Evolutionary conservation across 352 stramenopile genomes (phyloP), one percentile per base, ranked within the genome.

Genomic region (Globisporangium yorkense): DNA sequence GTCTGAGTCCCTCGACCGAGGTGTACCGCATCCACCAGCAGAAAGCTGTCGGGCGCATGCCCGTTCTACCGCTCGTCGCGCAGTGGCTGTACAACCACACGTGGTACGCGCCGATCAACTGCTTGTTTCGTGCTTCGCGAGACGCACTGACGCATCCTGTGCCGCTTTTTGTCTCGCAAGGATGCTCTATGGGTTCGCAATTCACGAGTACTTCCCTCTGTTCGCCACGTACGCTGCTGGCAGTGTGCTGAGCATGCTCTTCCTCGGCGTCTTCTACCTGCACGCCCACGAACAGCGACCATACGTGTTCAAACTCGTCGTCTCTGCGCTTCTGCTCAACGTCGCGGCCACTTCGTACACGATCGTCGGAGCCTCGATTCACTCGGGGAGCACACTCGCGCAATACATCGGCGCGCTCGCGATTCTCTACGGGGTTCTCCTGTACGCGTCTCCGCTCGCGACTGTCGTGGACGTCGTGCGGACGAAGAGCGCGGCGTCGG

Each of bases 41-140:
- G 16, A 63, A 59, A 41, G 46, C 31, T 5, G 70, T 65, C 10
- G 71, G 68, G 3, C 58, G 66, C 40, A 74, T 70, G 63, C 66
- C 69, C 0, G 44, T 60, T 13, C 53, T 78, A 3, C 71, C 73
- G 1, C 74, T 83, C n/a, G 66, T 76, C 2, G 57, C 64, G 4
- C 68, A 75, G 29, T 80, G 70, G 73, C 49, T 56, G 8, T 78
- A 77, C 61, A 76, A 73, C 53, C 68, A 80, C 60, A 72, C 74
- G 21, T 83, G 73, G 73, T 78, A 57, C n/a, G 59, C 48, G 37
- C 21, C 21, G 21, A 24, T 24, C 21, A 24, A 24, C 21, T 24
- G 0, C 21, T 24, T 24, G 21, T 24, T 24, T 24, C 21, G 21
- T 24, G 21, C 21, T 24, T 24, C 1, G 21, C 44, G 21, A 4